These are phyloP conservation scores for Immersiporthe knoxdaviesiana DNA, from an alignment of 2,329 filamentous ascomycete genomes.

Conservation along the genomic window DNA sequence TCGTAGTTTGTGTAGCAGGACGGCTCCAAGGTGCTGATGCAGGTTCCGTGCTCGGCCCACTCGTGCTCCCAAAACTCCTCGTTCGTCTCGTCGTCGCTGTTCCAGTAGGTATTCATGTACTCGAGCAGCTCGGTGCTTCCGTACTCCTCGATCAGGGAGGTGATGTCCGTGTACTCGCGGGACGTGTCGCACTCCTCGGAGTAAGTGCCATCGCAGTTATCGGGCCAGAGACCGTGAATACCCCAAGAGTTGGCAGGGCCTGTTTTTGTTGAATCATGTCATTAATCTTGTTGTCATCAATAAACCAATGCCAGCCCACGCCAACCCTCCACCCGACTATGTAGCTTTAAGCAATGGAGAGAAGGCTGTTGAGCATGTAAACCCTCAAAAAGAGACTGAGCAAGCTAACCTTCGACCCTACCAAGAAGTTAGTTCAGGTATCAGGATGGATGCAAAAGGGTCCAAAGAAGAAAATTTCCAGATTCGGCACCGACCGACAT, in stretches of 20 bases:
- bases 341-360: not conserved
- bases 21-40: slow-evolving; percentile 26
- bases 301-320: too few species aligned
- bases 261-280: not conserved
- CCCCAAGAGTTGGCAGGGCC: slow-evolving; percentile 28
- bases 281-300: not conserved
- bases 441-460: not conserved
- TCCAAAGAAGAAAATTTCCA: not conserved
- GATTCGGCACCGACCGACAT: not conserved
- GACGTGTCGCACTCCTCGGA: slow-evolving; percentile 17
- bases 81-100: slow-evolving; percentile 21
- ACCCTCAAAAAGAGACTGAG: not conserved
- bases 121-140: slow-evolving; percentile 19
- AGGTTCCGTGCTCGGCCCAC: slow-evolving; percentile 27
- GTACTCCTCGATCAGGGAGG: slow-evolving; percentile 23
- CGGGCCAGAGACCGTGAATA: slow-evolving; percentile 29
- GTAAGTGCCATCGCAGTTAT: slow-evolving; percentile 26
- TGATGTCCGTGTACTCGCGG: slow-evolving; percentile 27
- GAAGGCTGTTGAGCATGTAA: too few species aligned
- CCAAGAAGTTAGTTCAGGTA: not conserved
- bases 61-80: slow-evolving; percentile 29
- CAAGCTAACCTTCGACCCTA: slow-evolving; percentile 21
- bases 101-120: slow-evolving; percentile 28
- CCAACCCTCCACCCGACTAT: too few species aligned
- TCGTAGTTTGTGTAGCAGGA: slow-evolving; percentile 24